These are phyloP conservation scores for Nannizziopsis barbatae DNA, from an alignment of 2,329 filamentous ascomycete genomes.

Conservation along the genomic window DNA sequence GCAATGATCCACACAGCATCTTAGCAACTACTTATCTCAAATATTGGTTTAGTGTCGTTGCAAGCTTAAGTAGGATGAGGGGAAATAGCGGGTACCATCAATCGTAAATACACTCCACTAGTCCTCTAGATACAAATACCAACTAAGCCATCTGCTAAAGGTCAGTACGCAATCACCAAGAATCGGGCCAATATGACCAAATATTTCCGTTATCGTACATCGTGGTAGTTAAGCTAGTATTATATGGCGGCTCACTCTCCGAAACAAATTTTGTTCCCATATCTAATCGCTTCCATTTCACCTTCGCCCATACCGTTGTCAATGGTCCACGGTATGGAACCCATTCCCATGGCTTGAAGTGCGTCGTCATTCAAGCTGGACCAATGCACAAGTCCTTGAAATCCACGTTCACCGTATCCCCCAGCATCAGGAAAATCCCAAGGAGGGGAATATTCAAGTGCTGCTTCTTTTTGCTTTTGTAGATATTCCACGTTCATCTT, in stretches of 20 bases:
- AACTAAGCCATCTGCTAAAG: no score
- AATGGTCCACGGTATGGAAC: conserved; percentile 39
- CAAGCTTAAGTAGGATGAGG: no score
- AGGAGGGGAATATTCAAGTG: conserved; percentile 54
- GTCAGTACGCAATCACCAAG: no score
- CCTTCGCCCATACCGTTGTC: conserved; percentile 39
- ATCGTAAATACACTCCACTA: no score
- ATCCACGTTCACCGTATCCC: conserved; percentile 33
- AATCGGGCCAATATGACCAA: no score
- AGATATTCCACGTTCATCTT: conserved; percentile 62
- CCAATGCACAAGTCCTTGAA: conserved; percentile 32
- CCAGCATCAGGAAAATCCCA: conserved; percentile 58
- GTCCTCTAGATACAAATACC: no score
- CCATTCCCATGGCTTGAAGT: conserved; percentile 46
- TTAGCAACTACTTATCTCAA: no score
- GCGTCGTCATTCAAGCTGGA: conserved; percentile 36
- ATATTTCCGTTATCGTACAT: no score
- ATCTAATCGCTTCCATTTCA: conserved; percentile 41
- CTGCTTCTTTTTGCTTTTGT: conserved; percentile 57
- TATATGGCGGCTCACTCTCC: background rate
- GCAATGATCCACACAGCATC: no score
- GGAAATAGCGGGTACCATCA: no score
- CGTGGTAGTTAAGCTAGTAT: no score
- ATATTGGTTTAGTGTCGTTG: no score
- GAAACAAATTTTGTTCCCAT: conserved; percentile 48